phyloP scores from a whole-genome alignment of 179 eudicot species.

The Pouteria campechiana region DNA sequence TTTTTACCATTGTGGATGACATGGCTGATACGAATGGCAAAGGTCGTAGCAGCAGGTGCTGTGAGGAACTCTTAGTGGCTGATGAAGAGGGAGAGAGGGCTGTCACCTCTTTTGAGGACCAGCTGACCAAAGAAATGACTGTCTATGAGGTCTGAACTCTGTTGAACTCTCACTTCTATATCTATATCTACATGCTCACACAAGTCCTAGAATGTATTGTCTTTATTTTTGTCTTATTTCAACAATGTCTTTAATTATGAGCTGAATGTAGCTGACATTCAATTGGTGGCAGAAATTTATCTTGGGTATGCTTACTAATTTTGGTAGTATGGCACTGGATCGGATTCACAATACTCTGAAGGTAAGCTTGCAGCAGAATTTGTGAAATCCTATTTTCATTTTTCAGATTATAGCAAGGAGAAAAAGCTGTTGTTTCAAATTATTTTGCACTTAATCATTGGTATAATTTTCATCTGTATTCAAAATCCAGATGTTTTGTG shows the following conservation, averaged over 20 bases:
- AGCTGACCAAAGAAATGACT: constrained; percentile 84
- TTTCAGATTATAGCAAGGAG: no score
- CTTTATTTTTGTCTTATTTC: no score
- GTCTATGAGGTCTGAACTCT: constrained; percentile 58
- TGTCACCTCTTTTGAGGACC: constrained; percentile 87
- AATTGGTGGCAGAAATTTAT: constrained; percentile 65
- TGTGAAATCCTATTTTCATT: neutral
- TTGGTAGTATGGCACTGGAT: constrained; percentile 90
- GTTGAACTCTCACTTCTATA: neutral
- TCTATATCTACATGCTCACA: neutral
- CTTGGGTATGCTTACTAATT: constrained; percentile 89
- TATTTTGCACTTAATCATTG: no score
- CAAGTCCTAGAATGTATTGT: no score
- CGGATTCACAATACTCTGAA: constrained; percentile 89
- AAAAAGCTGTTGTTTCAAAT: no score
- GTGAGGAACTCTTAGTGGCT: constrained; percentile 67
- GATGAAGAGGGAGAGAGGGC: constrained; percentile 84
- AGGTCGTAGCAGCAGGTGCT: constrained; percentile 30
- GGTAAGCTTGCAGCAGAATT: constrained; percentile 40
- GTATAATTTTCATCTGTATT: no score
- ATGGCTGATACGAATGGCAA: constrained; percentile 34
- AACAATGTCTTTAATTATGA: no score
- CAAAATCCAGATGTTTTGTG: constrained; percentile 93
- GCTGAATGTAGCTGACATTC: no score
- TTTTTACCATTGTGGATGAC: constrained; percentile 61